Evolutionary conservation across 768 basidiomycete genomes (phyloP), one percentile per base, ranked within the genome.

Genomic region (Suillus bovinus): DNA sequence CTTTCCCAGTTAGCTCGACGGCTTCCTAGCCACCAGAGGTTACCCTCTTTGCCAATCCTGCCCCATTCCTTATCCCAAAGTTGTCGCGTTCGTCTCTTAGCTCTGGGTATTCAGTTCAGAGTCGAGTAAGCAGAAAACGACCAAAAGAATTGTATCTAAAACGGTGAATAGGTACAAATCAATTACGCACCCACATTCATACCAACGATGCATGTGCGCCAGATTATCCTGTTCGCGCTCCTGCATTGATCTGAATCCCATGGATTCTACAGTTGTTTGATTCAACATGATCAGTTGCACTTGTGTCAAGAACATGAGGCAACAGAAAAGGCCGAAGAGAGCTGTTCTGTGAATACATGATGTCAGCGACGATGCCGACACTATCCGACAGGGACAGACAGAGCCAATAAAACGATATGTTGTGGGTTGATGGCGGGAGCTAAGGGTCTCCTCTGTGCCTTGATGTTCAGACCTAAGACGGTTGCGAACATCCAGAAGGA

Each of bases 11-110:
- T 89, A 47, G 75, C 78, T 55, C 79, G 72, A 50, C 67, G 63
- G 65, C 80, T 84, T 31, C 91, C 95, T 39, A 85, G 75, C 87
- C 89, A 93, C 95, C 95, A 98, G 8, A 96, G 74, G 70, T 94
- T 88, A 0, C 90, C 94, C 70, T 96, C 95, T 34, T 79, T 84
- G 8, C 81, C 78, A 1, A 91, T 78, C 33, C 80, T 74, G 0
- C 95, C 95, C 91, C 92, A 98, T 68, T 96, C 94, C 29, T 76
- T 74, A 65, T 93, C 86, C 89, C 91, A 96, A 49, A 79, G 73
- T 39, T 69, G 73, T 47, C 69, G 71, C 20, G 79, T 82, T 38
- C 70, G 73, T 38, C 76, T 76, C 64, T 83, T 89, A 4, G 77
- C 82, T 27, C 89, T 89, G 71, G n/a, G 55, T 49, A 50, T 69